Base-by-base conservation (phyloP, 2,329 filamentous ascomycete species). In the Fusarium sp. region DNA sequence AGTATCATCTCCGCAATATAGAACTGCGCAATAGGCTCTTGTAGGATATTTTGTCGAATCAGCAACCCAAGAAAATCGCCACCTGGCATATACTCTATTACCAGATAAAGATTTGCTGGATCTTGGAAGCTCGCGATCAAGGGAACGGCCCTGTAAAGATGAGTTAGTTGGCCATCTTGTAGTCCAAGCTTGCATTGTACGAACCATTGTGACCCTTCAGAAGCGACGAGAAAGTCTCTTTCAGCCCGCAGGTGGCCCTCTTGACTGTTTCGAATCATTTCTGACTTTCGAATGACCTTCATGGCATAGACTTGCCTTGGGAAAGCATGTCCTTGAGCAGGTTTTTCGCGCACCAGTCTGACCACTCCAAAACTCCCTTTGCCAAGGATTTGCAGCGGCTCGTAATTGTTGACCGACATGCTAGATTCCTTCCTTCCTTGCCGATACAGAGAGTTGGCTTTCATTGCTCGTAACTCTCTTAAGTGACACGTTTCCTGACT, bases 51-150 rank as follows among this genome's bases (percentile, higher is more conserved):
- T 75, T 96, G 92, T 17, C 94, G 89, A 56, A 97, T 91, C 17
- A 99, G 81, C 1, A 97, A 80, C 2, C 92, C 92, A 1, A 99
- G 84, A 70, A 99, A 98, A 76, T 99, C 95, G 0, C 96, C 95
- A 0, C 95, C 96, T 3, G 96, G 91, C 93, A 97, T 97, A 76
- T 97, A 99, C 62, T 98, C 94, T 94, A 98, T 97, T 52, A 97
- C 92, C 7, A 99, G 87, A 74, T 98, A 98, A 7, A 99, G 84
- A 71, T 92, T 93, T 41, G 87, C 86, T 35, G 87, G 82, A 76
- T 98, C 96, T 77, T 98, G 93, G 69, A 98, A 98, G 74, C 93
- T 96, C 49, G 92, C 86, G 50, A 97, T 86, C 35, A 99, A 82
- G 1, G 94, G 92, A 3, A 98, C 92, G 46, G 97, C 89, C 95